Evolutionary conservation across 2,329 filamentous ascomycete species (phyloP), one percentile per base, ranked within the genome.

Genomic region (Talaromyces albobiverticillius): DNA sequence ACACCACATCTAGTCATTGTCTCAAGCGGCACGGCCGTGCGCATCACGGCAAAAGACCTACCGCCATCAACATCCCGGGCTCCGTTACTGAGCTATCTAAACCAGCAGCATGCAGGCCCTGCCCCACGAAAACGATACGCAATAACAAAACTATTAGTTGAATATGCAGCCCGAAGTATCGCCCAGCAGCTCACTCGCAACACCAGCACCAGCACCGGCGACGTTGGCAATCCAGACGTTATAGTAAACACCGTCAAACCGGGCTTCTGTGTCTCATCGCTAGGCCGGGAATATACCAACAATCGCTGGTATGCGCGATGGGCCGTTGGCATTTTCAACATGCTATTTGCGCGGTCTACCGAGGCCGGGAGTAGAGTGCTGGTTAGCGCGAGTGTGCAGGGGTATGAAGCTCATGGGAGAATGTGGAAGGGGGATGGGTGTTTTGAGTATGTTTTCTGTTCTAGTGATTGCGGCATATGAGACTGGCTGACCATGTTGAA

Each of bases 241-340:
- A 70, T 78, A 32, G 66, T 78, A 54, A 78, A 75, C 43, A 73
- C 74, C 0, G 64, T 70, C 4, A 77, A 74, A 54, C 76, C 76
- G 1, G 76, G 75, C 1, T 61, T 76, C 26, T 78, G 75, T 58
- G 65, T 59, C 16, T 74, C 75, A 3, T 67, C 71, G 10, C 65
- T 78, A 6, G 69, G 69, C 2, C 70, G 76, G 8, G 66, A 76
- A 40, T 76, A 69, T 48, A 64, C 66, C 36, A 18, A 18, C 16
- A 23, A 32, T 42, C 59, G 60, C 29, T 68, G 69, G 58, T 67
- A 69, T 53, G 66, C 70, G 55, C 65, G 66, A 31, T 67, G 63
- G 57, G 45, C 67, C 1, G 52, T 69, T 2, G 70, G 68, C 62
- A 18, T 74, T 14, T 56, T 74, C 51, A 68, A 67, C 49, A 64